Base-by-base conservation (phyloP, 352 stramenopile genomes). In the Phytophthora idaei region DNA sequence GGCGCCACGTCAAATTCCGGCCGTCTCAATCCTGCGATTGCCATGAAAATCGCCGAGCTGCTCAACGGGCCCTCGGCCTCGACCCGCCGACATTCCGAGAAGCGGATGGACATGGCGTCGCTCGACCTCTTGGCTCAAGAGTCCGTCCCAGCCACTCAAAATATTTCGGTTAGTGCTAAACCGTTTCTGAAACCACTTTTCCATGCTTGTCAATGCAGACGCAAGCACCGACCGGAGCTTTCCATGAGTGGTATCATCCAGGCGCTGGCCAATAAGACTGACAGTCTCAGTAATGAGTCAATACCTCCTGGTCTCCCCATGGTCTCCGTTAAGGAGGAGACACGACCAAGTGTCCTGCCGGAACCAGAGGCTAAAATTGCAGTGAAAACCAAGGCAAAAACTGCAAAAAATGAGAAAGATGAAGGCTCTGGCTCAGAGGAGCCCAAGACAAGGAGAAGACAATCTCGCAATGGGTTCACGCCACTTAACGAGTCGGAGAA, bases 401-500 rank as follows among this genome's bases (percentile, higher is more conserved):
- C 11, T n/a, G 11, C 36, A 6, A 42, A 42, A n/a, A 5, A 2
- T 2, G 45, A 27, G 8, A 15, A 57, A 41, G 15, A 45, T 31
- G 34, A 51, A 53, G 53, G 31, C n/a, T 60, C 45, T 21, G 25
- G 44, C 15, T 28, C 15, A 5, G 52, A 72, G 6, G 39, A 37
- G 37, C 39, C 8, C 25, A 69, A 64, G 6, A 48, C 27, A 41
- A 27, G 37, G 4, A 69, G 50, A 27, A 61, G 67, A 42, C 61
- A 65, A 48, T 12, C 63, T 25, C 73, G 62, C 32, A 70, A 67
- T 10, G 71, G 77, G 27, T 77, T 79, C 37, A 56, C 65, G 28
- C 79, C 73, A 12, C 61, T 86, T 27, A 82, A 71, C 0, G 74
- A 89, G 42, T 80, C 69, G 25, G 76, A 90, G 59, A 91, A 91